A percentile compares a stretch with the other conserved stretches of the same genome.
Evolutionary conservation across 306 rosid species (phyloP).

Genomic region (Cicer judaicum): DNA sequence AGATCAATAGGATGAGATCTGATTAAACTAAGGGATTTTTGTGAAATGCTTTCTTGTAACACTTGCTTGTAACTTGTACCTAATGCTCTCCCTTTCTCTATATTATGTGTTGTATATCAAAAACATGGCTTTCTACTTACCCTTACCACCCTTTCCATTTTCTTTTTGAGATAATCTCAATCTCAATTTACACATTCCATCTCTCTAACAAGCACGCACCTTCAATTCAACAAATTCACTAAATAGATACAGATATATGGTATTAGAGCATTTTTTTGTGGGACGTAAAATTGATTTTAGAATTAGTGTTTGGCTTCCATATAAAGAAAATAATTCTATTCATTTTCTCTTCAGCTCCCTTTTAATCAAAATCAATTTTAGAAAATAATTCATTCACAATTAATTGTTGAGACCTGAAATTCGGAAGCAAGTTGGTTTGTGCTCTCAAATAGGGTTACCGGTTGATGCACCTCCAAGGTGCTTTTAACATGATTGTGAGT

Average conservation of each 20-base stretch:
- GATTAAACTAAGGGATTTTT: constrained; percentile 44
- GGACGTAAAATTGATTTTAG: neutral
- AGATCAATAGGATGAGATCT: constrained; percentile 87
- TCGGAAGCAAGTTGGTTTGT: neutral
- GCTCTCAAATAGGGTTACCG: too few species aligned
- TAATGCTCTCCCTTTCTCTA: neutral
- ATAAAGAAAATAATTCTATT: neutral
- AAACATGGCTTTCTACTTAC: constrained; percentile 9
- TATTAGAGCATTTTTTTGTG: neutral
- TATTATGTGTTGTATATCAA: constrained; percentile 16
- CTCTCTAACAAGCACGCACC: neutral
- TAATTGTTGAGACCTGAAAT: too few species aligned
- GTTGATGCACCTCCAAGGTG: too few species aligned
- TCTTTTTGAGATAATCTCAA: neutral
- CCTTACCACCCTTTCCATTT: neutral
- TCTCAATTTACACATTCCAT: neutral
- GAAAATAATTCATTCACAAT: too few species aligned
- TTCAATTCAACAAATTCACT: constrained; percentile 1
- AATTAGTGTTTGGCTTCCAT: too few species aligned
- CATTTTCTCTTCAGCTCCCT: neutral
- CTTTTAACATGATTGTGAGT: neutral
- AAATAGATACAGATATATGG: neutral
- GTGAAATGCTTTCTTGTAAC: constrained; percentile 39
- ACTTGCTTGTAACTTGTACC: constrained; percentile 48
- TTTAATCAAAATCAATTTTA: neutral